Conservation (phyloP, 148 eudicot species). For the Amaranthus cruentus region DNA sequence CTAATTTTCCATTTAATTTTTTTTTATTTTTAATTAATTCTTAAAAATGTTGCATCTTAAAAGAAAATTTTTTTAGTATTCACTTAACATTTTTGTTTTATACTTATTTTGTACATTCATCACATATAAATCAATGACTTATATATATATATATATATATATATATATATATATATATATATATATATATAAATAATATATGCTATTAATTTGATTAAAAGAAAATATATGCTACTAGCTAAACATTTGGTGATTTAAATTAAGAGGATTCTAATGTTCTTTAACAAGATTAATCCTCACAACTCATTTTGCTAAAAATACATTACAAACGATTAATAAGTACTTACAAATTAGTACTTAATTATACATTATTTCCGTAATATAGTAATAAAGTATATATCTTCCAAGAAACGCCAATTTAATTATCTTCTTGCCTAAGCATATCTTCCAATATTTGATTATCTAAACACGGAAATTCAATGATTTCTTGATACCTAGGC, state of each 20-base stretch:
- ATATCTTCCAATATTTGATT: conserved; percentile 56
- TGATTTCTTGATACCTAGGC: conserved; percentile 30
- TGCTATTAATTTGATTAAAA: too few species aligned
- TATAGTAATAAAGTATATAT: neutral
- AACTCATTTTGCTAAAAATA: neutral
- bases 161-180: too few species aligned
- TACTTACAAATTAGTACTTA: neutral
- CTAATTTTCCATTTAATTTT: too few species aligned
- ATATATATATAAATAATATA: too few species aligned
- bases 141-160: too few species aligned
- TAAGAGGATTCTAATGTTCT: neutral
- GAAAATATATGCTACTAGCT: too few species aligned
- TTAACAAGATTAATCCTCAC: neutral
- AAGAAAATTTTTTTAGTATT: too few species aligned
- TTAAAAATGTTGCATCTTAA: too few species aligned
- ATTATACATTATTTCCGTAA: neutral
- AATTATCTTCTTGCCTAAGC: conserved; percentile 32
- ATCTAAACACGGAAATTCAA: conserved; percentile 60
- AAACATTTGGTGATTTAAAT: neutral
- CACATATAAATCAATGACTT: too few species aligned
- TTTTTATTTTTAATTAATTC: too few species aligned
- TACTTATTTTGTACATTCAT: too few species aligned
- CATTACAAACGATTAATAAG: neutral
- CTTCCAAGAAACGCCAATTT: neutral
- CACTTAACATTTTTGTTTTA: too few species aligned